Conservation (phyloP, 116 monocot genomes). For the Dioscorea cayenensis region DNA sequence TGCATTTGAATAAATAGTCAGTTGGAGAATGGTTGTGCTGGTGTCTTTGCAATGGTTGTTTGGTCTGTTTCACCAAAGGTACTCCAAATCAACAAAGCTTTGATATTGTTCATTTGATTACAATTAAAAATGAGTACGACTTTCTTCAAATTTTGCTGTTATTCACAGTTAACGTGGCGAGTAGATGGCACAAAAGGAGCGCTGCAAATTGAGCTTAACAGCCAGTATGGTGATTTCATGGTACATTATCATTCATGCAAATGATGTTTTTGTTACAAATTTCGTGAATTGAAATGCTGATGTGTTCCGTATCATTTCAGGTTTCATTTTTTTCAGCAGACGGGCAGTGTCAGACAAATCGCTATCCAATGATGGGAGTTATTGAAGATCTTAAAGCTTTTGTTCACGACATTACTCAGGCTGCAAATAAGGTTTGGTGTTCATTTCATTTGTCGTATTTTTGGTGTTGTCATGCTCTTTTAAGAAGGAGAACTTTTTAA, state of each 20-base stretch:
- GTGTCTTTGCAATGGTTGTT: constrained; percentile 77
- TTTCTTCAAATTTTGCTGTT: neutral
- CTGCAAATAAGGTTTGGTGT: constrained; percentile 26
- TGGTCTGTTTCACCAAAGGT: constrained; percentile 83
- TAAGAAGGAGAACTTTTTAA: too few relatives aligned
- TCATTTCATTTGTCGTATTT: too few relatives aligned
- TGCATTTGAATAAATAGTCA: constrained; percentile 38
- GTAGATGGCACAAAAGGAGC: constrained; percentile 81
- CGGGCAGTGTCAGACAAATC: constrained; percentile 50
- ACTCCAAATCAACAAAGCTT: neutral
- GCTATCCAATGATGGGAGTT: constrained; percentile 79
- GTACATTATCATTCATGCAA: constrained; percentile 19
- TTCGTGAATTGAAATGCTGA: neutral
- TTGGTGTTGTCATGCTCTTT: too few relatives aligned
- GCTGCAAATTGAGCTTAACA: constrained; percentile 72
- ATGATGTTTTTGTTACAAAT: neutral
- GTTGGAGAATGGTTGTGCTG: constrained; percentile 91
- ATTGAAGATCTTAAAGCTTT: constrained; percentile 78
- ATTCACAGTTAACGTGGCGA: constrained; percentile 72
- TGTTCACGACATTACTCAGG: constrained; percentile 51
- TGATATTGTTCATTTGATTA: neutral
- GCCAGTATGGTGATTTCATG: constrained; percentile 50
- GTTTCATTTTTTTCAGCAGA: constrained; percentile 44
- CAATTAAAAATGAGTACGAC: neutral
- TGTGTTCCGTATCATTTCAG: constrained; percentile 24